Evolutionary conservation across 495 filamentous ascomycete species (phyloP).

Genomic region (Aspergillus homomorphus): DNA sequence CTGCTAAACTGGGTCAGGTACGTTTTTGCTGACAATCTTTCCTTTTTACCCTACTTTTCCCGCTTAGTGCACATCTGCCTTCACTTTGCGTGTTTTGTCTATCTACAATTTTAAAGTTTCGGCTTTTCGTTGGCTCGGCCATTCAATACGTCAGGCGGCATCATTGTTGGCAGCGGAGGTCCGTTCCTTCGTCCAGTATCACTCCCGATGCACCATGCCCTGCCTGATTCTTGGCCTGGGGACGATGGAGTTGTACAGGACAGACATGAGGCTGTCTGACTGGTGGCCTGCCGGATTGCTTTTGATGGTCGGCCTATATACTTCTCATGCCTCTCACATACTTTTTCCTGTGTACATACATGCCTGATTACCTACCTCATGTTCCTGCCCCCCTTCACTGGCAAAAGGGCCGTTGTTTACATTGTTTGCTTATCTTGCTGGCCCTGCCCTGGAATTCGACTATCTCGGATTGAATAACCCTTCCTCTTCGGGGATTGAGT

Average conservation of each 20-base stretch:
- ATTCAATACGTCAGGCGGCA: not conserved
- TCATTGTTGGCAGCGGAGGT: slow-evolving; percentile 1
- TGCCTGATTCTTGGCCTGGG: not conserved
- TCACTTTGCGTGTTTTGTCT: slow-evolving; percentile 5
- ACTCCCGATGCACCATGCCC: not conserved
- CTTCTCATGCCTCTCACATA: slow-evolving; percentile 8
- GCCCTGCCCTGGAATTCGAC: slow-evolving; percentile 9
- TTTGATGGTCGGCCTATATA: not conserved
- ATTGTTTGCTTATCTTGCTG: slow-evolving; percentile 6
- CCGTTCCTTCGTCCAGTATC: not conserved
- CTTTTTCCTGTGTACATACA: slow-evolving; percentile 5
- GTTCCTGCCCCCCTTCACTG: slow-evolving; percentile 4
- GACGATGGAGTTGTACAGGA: not conserved
- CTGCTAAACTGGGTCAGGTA: slow-evolving; percentile 88
- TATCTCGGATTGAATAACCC: not conserved
- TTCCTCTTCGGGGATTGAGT: not conserved
- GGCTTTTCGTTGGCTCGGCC: slow-evolving; percentile 3
- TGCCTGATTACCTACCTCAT: slow-evolving; percentile 1
- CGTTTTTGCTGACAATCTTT: slow-evolving; percentile 13
- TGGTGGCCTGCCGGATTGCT: not conserved
- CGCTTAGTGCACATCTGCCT: slow-evolving; percentile 11
- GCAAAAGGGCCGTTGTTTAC: slow-evolving; percentile 7
- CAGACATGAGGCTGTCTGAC: not conserved
- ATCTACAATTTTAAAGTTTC: slow-evolving; percentile 4
- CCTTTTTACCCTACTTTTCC: slow-evolving; percentile 5